Conservation (phyloP, 331 rosid species). For the Malus hybrid region DNA sequence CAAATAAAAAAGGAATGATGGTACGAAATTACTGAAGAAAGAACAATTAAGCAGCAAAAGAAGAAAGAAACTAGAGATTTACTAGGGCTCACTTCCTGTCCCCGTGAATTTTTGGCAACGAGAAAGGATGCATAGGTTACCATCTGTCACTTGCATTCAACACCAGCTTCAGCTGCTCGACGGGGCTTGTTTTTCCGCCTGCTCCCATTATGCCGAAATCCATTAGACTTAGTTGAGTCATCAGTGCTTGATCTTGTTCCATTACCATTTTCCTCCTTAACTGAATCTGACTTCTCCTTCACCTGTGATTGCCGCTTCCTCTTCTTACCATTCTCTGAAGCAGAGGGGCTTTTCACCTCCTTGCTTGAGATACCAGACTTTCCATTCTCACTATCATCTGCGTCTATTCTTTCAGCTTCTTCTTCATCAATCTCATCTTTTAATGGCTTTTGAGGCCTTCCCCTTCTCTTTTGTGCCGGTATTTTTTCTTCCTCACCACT, state of each 20-base stretch:
- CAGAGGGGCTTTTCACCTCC: constrained; percentile 47
- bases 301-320: constrained; percentile 58
- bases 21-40: constrained; percentile 15
- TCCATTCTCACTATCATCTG: constrained; percentile 50
- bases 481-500: constrained; percentile 90
- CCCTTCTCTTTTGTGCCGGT: constrained; percentile 82
- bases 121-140: constrained; percentile 14
- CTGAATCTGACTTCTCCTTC: constrained; percentile 63
- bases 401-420: constrained; percentile 56
- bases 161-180: constrained; percentile 94
- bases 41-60: constrained; percentile 28
- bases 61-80: constrained; percentile 28
- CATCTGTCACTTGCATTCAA: constrained; percentile 66
- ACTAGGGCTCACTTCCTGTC: constrained; percentile 37
- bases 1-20: constrained; percentile 27
- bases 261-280: constrained; percentile 62
- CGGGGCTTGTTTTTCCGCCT: constrained; percentile 89
- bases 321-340: constrained; percentile 68
- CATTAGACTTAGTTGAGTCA: constrained; percentile 62
- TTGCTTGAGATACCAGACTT: constrained; percentile 48
- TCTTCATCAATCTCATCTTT: constrained; percentile 83
- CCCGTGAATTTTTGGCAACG: background rate
- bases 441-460: constrained; percentile 81
- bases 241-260: constrained; percentile 56
- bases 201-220: constrained; percentile 88